phyloP scores from a whole-genome alignment of 2,329 filamentous ascomycete species.

The Ascochyta rabiei region DNA sequence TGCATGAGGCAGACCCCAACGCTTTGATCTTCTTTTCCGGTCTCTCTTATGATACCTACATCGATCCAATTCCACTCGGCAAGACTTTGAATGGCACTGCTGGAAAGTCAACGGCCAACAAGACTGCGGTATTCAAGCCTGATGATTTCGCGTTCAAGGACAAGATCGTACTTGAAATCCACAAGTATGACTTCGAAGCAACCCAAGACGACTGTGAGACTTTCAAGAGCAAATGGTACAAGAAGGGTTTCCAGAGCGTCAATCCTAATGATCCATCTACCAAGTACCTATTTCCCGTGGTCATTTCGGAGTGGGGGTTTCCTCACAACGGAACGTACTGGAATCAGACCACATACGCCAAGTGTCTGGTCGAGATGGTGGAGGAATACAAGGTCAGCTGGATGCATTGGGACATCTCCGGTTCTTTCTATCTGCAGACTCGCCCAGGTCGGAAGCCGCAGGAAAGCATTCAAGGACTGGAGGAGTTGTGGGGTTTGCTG shows the following conservation, averaged over 20 bases:
- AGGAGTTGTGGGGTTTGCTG: conserved; percentile 41
- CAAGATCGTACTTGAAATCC: conserved; percentile 43
- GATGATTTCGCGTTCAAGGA: conserved; percentile 34
- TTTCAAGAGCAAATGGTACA: conserved; percentile 45
- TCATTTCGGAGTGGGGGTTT: conserved; percentile 44
- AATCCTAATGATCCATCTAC: conserved; percentile 37
- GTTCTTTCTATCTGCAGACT: conserved; percentile 49
- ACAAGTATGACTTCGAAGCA: conserved; percentile 44
- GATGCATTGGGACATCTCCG: conserved; percentile 42
- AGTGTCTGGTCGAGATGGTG: conserved; percentile 42
- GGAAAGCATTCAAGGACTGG: conserved; percentile 33
- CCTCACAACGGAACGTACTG: conserved; percentile 41
- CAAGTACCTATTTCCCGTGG: conserved; percentile 40
- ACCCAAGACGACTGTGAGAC: conserved; percentile 39
- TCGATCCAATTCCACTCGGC: conserved; percentile 42
- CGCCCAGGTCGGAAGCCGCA: conserved; percentile 33
- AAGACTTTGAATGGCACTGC: conserved; percentile 38
- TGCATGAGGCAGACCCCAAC: conserved; percentile 34
- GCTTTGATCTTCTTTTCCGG: conserved; percentile 44
- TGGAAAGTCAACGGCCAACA: conserved; percentile 32
- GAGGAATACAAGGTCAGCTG: conserved; percentile 38
- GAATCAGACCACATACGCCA: conserved; percentile 43
- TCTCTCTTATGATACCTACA: conserved; percentile 40
- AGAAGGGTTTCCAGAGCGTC: conserved; percentile 40
- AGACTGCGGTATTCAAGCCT: conserved; percentile 37